Base-by-base conservation (phyloP, 371 early-diverging fungal genomes). In the Catenaria anguillulae region DNA sequence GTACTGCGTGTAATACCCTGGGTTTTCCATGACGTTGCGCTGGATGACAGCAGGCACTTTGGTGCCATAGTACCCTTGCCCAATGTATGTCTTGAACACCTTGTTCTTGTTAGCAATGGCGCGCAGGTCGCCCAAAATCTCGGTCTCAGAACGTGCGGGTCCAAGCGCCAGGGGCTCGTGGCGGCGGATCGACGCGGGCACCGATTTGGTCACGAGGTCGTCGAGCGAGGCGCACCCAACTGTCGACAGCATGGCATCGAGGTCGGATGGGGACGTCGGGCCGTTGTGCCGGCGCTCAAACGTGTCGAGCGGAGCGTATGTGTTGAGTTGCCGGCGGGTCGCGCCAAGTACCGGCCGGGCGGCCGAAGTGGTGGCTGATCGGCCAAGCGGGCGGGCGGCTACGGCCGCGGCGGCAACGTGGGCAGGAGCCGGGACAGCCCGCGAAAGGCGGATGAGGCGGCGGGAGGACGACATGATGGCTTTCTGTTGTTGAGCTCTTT, bases 11-110 rank as follows among this genome's bases (percentile, higher is more conserved):
- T 95, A 95, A 97, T 97, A 97, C 35, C 88, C 91, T 33, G 97
- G 97, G 72, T 92, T 94, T 74, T 97, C 97, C 73, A 97, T 69
- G 48, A 97, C 81, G 71, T 94, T 96, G 67, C 97, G 84, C 69
- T 91, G 75, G 62, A 97, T 93, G 46, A 97, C 95, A 56, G 87
- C 83, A 42, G 97, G 97, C 23, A 89, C 88, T 42, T 90, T 80
- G 34, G 88, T 84, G 63, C 85, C 83, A 24, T 86, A 85, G 77
- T 97, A 97, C 33, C 97, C 97, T 78, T 90, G 88, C 61, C 97
- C 97, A 64, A 97, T 90, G 69, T 89, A 97, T 40, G 89, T 84
- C 61, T 84, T 82, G 72, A 81, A 82, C 36, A 93, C 71, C 79
- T 90, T 84, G 85, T 97, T 97, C 75, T 89, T 83, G 64, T 77